A percentile compares a stretch with the other conserved stretches of the same genome.
phyloP scores from a whole-genome alignment of 352 stramenopile species.

The Pythium brassicae region DNA sequence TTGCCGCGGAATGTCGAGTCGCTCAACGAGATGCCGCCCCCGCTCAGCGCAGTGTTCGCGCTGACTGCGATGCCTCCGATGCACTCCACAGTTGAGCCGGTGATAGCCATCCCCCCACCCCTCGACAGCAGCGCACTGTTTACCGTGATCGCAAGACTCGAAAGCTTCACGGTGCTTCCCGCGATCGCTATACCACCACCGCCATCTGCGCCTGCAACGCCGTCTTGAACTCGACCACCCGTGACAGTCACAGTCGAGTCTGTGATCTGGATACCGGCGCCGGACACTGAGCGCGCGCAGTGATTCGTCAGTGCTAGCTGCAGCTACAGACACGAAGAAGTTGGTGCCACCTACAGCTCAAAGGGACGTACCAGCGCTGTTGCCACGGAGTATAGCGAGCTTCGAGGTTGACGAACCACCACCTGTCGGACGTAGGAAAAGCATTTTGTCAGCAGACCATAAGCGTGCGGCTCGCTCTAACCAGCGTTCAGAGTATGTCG shows the following conservation, averaged over 20 bases:
- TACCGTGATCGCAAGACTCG: constrained; percentile 2
- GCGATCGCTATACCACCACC: constrained; percentile 8
- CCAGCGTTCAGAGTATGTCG: not conserved
- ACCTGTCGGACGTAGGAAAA: not conserved
- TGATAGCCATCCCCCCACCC: constrained; percentile 11
- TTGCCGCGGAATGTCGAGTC: constrained; percentile 7
- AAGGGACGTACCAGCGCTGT: constrained; percentile 22
- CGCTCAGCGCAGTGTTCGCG: constrained; percentile 5
- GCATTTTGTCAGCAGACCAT: not conserved
- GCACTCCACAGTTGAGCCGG: constrained; percentile 8
- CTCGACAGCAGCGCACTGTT: constrained; percentile 8
- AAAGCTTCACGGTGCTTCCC: constrained; percentile 7
- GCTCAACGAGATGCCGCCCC: constrained; percentile 9
- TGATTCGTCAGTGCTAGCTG: not conserved
- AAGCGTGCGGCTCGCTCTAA: not conserved
- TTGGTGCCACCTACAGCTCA: not conserved
- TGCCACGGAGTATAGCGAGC: constrained; percentile 8
- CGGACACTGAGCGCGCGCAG: constrained; percentile 10
- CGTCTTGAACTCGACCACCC: constrained; percentile 4
- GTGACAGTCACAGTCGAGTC: constrained; percentile 15
- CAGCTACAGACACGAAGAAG: not conserved
- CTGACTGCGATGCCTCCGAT: not conserved
- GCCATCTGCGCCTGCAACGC: not conserved
- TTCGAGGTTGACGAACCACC: not conserved
- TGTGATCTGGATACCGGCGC: constrained; percentile 26